These are phyloP conservation scores for Paramecium caudatum DNA, from an alignment of 73 alveolate species.

Conservation along the genomic window DNA sequence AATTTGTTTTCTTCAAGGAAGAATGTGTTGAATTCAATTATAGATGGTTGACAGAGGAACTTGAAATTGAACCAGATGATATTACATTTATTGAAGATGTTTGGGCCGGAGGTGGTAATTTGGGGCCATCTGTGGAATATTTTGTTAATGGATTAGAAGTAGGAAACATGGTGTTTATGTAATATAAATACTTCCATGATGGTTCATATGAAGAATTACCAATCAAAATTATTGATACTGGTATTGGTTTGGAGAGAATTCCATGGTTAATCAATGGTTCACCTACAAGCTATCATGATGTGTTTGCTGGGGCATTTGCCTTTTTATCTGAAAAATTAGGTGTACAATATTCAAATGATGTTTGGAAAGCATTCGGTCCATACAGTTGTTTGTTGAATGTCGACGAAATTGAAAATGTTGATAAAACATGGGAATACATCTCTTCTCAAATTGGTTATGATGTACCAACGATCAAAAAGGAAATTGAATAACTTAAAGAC, in stretches of 20 bases:
- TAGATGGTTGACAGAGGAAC: conserved; percentile 96
- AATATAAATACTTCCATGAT: conserved; percentile 97
- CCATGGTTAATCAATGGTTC: conserved; percentile 98
- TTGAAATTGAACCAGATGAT: conserved; percentile 96
- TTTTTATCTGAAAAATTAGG: conserved; percentile 84
- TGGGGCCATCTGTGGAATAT: conserved; percentile 98
- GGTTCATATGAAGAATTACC: conserved; percentile 97
- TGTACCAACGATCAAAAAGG: conserved; percentile 89
- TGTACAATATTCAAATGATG: conserved; percentile 85
- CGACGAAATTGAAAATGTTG: conserved; percentile 97
- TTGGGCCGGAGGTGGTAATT: conserved; percentile 99
- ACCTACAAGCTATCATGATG: conserved; percentile 96
- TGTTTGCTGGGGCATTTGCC: conserved; percentile 90
- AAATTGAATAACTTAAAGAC: conserved; percentile 94
- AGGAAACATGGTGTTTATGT: conserved; percentile 99
- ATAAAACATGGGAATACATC: conserved; percentile 93
- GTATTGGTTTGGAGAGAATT: conserved; percentile 98
- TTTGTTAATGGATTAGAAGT: conserved; percentile 98
- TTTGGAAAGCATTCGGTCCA: conserved; percentile 99
- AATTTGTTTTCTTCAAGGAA: conserved; percentile 96
- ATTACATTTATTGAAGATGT: conserved; percentile 99
- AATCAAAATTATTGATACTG: conserved; percentile 97
- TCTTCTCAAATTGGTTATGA: conserved; percentile 90
- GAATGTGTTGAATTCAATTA: conserved; percentile 98
- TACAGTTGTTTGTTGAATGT: conserved; percentile 94